phyloP scores from a whole-genome alignment of 2,329 filamentous ascomycete species.

The Rhynchosporium agropyri region DNA sequence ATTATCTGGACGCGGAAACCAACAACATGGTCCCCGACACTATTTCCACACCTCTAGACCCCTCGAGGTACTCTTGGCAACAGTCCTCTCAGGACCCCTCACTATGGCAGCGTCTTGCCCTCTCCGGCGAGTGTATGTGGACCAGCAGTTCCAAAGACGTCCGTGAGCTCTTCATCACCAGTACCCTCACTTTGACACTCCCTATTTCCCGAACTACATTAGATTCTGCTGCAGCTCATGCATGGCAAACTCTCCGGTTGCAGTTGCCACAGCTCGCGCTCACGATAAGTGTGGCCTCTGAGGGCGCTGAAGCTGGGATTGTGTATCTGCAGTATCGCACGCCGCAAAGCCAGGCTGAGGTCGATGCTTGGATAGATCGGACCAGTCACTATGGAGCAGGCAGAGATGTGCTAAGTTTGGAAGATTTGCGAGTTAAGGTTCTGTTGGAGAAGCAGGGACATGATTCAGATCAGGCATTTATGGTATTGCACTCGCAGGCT shows the following conservation, averaged over 20 bases:
- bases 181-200: slow-evolving; percentile 11
- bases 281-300: slow-evolving; percentile 5
- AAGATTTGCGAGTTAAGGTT: slow-evolving; percentile 20
- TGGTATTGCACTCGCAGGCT: slow-evolving; percentile 19
- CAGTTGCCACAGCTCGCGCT: slow-evolving; percentile 30
- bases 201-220: neutral
- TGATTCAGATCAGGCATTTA: slow-evolving; percentile 19
- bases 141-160: slow-evolving; percentile 23
- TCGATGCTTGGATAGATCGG: slow-evolving; percentile 18
- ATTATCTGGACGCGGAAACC: neutral
- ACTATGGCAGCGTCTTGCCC: slow-evolving; percentile 25
- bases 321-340: slow-evolving; percentile 23
- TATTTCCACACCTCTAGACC: slow-evolving; percentile 11
- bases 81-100: slow-evolving; percentile 1
- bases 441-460: slow-evolving; percentile 14
- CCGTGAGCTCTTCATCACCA: slow-evolving; percentile 28
- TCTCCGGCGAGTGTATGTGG: slow-evolving; percentile 33
- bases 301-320: slow-evolving; percentile 24
- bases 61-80: slow-evolving; percentile 22
- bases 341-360: slow-evolving; percentile 14
- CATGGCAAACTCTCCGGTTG: slow-evolving; percentile 28
- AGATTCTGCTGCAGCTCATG: slow-evolving; percentile 4
- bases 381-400: slow-evolving; percentile 17
- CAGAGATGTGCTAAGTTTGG: slow-evolving; percentile 8
- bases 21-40: slow-evolving; percentile 3